Evolutionary conservation across 306 rosid species (phyloP).

Genomic region (Cucurbita maxima): DNA sequence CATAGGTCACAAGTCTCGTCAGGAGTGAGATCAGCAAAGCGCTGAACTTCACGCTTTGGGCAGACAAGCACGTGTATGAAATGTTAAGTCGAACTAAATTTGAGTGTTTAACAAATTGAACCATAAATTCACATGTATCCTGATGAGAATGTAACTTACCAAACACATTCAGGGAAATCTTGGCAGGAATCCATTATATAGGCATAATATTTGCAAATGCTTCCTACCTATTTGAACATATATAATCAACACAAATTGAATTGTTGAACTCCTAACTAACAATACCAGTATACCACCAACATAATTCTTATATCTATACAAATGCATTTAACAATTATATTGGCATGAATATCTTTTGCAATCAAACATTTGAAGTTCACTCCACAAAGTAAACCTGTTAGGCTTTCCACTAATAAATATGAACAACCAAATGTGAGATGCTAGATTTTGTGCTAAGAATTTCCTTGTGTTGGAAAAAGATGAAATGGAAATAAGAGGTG

Average conservation of each 20-base stretch:
- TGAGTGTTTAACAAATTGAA: background rate
- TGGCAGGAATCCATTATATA: background rate
- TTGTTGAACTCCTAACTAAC: no score
- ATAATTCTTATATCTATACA: no score
- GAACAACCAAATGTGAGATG: background rate
- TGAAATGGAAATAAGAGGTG: background rate
- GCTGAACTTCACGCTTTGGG: slow-evolving; percentile 89
- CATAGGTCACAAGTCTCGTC: slow-evolving; percentile 85
- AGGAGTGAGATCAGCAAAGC: slow-evolving; percentile 64
- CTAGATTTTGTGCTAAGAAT: background rate
- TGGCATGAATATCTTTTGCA: no score
- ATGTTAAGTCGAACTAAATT: slow-evolving; percentile 42
- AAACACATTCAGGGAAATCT: background rate
- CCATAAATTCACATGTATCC: background rate
- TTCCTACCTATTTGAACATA: background rate
- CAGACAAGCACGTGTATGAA: slow-evolving; percentile 74
- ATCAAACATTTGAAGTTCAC: background rate
- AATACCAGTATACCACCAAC: no score
- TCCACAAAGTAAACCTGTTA: background rate
- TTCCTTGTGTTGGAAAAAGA: background rate
- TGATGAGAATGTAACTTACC: background rate
- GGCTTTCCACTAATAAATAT: background rate
- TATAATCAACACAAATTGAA: background rate
- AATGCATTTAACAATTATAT: no score
- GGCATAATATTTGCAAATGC: background rate